phyloP scores from a whole-genome alignment of 257 asterid genomes.

The Knoxia roxburghii region DNA sequence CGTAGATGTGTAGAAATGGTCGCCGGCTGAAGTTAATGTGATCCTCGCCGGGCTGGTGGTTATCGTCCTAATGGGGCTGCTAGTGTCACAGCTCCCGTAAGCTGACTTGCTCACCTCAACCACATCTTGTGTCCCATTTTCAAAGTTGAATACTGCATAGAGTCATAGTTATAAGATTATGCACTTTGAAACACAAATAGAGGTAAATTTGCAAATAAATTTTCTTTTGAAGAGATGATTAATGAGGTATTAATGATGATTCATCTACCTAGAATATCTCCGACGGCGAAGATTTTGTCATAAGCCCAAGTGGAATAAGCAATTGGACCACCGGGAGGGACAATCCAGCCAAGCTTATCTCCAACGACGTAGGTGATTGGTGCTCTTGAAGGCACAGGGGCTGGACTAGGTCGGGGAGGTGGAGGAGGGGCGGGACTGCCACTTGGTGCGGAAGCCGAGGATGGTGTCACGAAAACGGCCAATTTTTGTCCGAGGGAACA shows the following conservation, averaged over 20 bases:
- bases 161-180: too few species aligned
- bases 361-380: constrained; percentile 15
- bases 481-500: constrained; percentile 22
- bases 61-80: neutral
- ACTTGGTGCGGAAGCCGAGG: constrained; percentile 7
- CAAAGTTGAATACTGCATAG: constrained; percentile 25
- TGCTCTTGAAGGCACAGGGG: constrained; percentile 18
- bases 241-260: too few species aligned
- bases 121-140: constrained; percentile 22
- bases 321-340: constrained; percentile 9
- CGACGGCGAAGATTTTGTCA: constrained; percentile 1
- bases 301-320: constrained; percentile 12
- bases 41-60: constrained; percentile 24
- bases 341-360: constrained; percentile 17
- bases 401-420: constrained; percentile 8
- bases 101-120: constrained; percentile 15
- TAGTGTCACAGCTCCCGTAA: constrained; percentile 18
- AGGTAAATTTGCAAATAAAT: too few species aligned
- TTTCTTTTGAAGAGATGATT: too few species aligned
- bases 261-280: constrained; percentile 16
- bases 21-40: constrained; percentile 20
- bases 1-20: constrained; percentile 22
- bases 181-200: too few species aligned
- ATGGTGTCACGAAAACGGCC: constrained; percentile 1
- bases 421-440: constrained; percentile 3